phyloP scores from a whole-genome alignment of 2,329 filamentous ascomycete genomes.

The Stachybotrys chartarum region DNA sequence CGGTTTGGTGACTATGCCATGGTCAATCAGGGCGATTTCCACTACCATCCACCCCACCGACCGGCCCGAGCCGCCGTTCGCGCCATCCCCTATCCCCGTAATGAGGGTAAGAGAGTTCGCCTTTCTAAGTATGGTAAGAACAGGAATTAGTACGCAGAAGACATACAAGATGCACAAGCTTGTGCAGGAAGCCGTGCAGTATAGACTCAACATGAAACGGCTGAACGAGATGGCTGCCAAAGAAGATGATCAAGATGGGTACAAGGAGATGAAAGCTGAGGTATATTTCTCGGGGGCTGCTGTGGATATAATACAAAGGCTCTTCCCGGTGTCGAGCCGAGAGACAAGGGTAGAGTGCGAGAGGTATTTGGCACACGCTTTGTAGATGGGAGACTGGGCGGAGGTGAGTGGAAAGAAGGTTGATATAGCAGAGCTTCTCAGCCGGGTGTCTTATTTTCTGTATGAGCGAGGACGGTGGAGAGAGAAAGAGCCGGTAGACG shows the following conservation, averaged over 20 bases:
- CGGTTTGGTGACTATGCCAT: background rate
- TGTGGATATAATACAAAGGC: conserved; percentile 8
- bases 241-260: background rate
- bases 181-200: conserved; percentile 18
- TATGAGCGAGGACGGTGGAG: conserved; percentile 13
- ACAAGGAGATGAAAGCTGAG: background rate
- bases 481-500: conserved; percentile 14
- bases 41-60: background rate
- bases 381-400: conserved; percentile 15
- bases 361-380: conserved; percentile 19
- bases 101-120: conserved; percentile 23
- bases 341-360: conserved; percentile 15
- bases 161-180: conserved; percentile 23
- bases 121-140: conserved; percentile 15
- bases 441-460: conserved; percentile 12
- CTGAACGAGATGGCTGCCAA: background rate
- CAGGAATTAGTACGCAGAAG: background rate
- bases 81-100: conserved; percentile 8
- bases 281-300: conserved; percentile 14
- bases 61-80: background rate
- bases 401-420: conserved; percentile 9
- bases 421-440: conserved; percentile 7
- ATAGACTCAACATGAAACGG: conserved; percentile 4
- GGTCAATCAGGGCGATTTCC: background rate
- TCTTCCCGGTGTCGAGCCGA: conserved; percentile 11